Evolutionary conservation across 306 rosid genomes (phyloP), one percentile per base, ranked within the genome.

Genomic region (Trifolium pratense): DNA sequence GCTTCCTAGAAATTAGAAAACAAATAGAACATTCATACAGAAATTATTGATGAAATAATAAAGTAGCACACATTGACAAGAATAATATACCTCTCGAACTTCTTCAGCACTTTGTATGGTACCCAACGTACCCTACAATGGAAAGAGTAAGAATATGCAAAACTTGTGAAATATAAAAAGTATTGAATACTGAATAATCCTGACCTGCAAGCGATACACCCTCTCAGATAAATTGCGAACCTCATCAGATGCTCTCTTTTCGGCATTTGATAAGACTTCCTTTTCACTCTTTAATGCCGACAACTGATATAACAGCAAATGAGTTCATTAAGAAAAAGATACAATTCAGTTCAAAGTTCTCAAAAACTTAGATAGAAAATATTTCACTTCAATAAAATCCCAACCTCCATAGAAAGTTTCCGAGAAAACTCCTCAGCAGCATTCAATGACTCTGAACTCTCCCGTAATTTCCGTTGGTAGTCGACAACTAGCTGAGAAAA

Each of bases 161-260:
- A 56, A 61, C 11, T 59, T 23, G 23, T 14, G 40, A 14, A 59
- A 69, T 14, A 64, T 17, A 45, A 3, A 51, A 23, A 17, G 9
- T 16, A 21, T 59, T 29, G 11, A 57, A 40, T 12, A 42, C 8
- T 46, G 29, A 76, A 20, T 7, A 18, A 78, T 52, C 57, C 79
- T 18, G 15, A 93, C 98, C 97, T 91, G 99, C 80, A 94, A 75
- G 25, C 96, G 89, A 60, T 84, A 78, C 61, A 89, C 89, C 84
- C 99, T 89, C 75, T 88, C 95, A 17, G 99, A 89, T 76, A 91
- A 87, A 75, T 81, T 78, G 70, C 83, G 82, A 76, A 94, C 90
- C 85, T 94, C 99, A 9, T 90, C 84, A 12, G 84, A 82, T 43
- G 99, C 99, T 82, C 97, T 86, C 86, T 91, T 90, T 75, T 94